A percentile compares a stretch with the other conserved stretches of the same genome.
These are phyloP conservation scores for Thuidium tamariscinum DNA, from an alignment of 225 moss, liverwort and hornwort genomes.

Conservation along the genomic window DNA sequence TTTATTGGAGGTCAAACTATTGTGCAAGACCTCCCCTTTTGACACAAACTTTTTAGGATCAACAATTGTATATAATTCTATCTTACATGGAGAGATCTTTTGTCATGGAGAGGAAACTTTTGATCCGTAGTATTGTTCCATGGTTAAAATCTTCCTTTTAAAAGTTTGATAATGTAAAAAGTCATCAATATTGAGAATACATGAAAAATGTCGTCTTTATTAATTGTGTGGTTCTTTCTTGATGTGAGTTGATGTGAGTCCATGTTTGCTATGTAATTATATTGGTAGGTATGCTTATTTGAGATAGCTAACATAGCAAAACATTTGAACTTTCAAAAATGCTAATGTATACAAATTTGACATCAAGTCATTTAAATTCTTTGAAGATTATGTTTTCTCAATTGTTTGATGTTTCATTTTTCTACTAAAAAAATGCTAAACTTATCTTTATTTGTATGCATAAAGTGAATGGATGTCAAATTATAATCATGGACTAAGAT, in stretches of 20 bases:
- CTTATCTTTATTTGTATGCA: not conserved
- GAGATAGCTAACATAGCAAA: accelerated
- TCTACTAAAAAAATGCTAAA: too few species aligned
- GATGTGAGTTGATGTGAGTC: too few species aligned
- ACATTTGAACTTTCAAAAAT: not conserved
- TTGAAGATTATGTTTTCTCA: not conserved
- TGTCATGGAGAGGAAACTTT: accelerated
- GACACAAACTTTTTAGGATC: not conserved
- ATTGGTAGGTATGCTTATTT: not conserved
- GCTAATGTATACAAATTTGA: too few species aligned
- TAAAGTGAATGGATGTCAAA: not conserved
- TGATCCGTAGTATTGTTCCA: accelerated
- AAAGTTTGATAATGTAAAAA: not conserved
- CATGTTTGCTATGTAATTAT: not conserved
- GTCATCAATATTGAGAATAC: not conserved
- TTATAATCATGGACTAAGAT: accelerated
- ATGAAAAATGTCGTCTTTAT: not conserved
- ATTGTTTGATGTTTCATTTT: not conserved
- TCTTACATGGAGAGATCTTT: accelerated
- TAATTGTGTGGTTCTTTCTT: not conserved
- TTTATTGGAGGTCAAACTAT: not conserved
- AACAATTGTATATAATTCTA: accelerated
- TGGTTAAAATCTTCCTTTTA: not conserved
- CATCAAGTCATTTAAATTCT: not conserved
- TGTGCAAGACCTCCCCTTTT: not conserved